These are phyloP conservation scores for Umbilicaria muhlenbergii DNA, from an alignment of 495 filamentous ascomycete species.

Conservation along the genomic window DNA sequence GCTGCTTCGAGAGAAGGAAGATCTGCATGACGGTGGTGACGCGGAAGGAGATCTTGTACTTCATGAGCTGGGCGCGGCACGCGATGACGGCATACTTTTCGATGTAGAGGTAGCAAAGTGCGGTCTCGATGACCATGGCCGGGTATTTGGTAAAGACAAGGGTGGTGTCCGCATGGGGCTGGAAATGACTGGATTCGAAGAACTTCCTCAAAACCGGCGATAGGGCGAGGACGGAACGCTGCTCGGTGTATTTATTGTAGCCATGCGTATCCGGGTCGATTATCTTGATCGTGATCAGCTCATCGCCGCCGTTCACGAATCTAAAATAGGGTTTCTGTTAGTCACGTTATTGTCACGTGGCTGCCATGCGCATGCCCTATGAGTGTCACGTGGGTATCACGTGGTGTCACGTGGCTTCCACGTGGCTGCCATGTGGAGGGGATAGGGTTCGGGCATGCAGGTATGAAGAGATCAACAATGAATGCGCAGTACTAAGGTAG, in stretches of 20 bases:
- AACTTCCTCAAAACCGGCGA: constrained; percentile 10
- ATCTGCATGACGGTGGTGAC: constrained; percentile 3
- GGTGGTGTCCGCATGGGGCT: constrained; percentile 4
- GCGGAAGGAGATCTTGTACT: neutral
- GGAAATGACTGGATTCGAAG: constrained; percentile 10
- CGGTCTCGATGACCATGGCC: constrained; percentile 5
- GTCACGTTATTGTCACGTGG: neutral
- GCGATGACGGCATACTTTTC: constrained; percentile 9
- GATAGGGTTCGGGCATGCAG: neutral
- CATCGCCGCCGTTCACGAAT: constrained; percentile 1
- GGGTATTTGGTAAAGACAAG: constrained; percentile 8
- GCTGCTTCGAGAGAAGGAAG: constrained; percentile 5
- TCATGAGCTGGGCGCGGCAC: neutral
- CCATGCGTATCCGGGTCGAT: neutral
- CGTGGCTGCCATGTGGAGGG: neutral
- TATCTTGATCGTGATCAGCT: constrained; percentile 8
- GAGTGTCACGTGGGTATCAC: neutral
- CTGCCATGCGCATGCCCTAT: neutral
- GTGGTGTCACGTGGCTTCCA: neutral
- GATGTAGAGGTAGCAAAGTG: constrained; percentile 10
- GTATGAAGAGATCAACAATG: neutral
- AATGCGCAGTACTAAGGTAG: too few relatives aligned
- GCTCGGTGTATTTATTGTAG: constrained; percentile 1
- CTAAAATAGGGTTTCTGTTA: neutral
- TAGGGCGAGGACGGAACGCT: constrained; percentile 6